A percentile compares a stretch with the other conserved stretches of the same genome.
Conservation (phyloP, 1,284 basidiomycete species). For the Microbotryum silenes-acaulis region DNA sequence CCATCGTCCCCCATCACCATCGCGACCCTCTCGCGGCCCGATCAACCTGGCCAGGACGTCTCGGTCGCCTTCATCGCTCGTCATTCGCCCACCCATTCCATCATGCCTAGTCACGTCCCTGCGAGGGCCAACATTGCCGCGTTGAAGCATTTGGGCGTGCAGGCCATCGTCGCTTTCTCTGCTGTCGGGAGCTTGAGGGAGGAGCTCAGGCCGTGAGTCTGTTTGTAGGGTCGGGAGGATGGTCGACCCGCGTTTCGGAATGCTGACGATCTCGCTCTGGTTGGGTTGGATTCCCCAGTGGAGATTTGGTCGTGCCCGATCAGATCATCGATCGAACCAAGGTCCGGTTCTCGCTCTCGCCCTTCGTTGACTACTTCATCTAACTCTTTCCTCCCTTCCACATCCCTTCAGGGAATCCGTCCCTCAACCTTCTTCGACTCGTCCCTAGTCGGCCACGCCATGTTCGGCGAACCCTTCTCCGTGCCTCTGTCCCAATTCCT, state of each 20-base stretch:
- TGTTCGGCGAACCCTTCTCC: slow-evolving; percentile 67
- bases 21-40: slow-evolving; percentile 65
- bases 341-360: slow-evolving; percentile 8
- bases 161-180: slow-evolving; percentile 84
- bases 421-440: slow-evolving; percentile 81
- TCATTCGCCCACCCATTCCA: slow-evolving; percentile 70
- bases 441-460: slow-evolving; percentile 78
- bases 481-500: slow-evolving; percentile 61
- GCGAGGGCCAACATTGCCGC: slow-evolving; percentile 89
- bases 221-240: too few species aligned
- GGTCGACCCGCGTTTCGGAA: neutral
- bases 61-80: slow-evolving; percentile 85
- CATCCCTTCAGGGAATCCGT: slow-evolving; percentile 21
- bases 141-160: slow-evolving; percentile 82
- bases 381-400: neutral
- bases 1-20: slow-evolving; percentile 89
- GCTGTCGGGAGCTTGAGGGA: slow-evolving; percentile 95
- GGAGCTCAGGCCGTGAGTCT: slow-evolving; percentile 54
- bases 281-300: slow-evolving; percentile 10
- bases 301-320: slow-evolving; percentile 78
- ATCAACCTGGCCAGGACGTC: slow-evolving; percentile 35
- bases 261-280: neutral
- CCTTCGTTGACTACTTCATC: neutral
- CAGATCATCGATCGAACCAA: slow-evolving; percentile 95
- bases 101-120: slow-evolving; percentile 68